Evolutionary conservation across 2,329 filamentous ascomycete species (phyloP).

Genomic region (Colletotrichum cereale): DNA sequence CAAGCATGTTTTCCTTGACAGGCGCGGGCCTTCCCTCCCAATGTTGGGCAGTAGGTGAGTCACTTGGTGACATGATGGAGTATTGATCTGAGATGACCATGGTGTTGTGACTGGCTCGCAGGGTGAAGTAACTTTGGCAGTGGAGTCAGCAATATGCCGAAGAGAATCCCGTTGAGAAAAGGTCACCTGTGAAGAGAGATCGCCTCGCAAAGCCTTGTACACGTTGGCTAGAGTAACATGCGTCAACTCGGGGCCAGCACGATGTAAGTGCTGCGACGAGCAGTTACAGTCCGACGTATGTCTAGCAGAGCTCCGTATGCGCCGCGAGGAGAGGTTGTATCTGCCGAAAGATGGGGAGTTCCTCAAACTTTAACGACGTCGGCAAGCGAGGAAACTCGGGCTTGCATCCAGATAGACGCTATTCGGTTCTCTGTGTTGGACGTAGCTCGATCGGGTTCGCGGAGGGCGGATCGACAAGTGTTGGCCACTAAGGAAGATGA

Average conservation of each 20-base stretch:
- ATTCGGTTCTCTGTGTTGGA: background rate
- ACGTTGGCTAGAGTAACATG: background rate
- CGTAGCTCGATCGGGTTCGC: background rate
- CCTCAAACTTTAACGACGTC: background rate
- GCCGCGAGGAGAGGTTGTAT: background rate
- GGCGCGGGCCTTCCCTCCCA: conserved; percentile 29
- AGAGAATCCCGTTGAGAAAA: background rate
- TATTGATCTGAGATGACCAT: conserved; percentile 1
- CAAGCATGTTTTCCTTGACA: conserved; percentile 27
- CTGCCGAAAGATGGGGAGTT: background rate
- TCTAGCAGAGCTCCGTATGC: background rate
- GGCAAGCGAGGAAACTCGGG: background rate
- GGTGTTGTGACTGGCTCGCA: background rate
- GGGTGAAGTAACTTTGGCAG: background rate
- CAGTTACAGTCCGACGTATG: background rate
- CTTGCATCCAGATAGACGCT: background rate
- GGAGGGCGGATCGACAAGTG: background rate
- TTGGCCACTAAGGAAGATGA: background rate
- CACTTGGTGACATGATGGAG: conserved; percentile 27
- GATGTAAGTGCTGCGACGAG: background rate
- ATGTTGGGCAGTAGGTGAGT: conserved; percentile 27
- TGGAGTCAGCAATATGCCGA: background rate
- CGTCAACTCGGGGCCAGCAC: background rate
- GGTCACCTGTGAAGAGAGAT: background rate
- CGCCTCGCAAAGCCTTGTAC: background rate